These are phyloP conservation scores for Arthrobotrys megalospora DNA, from an alignment of 2,329 filamentous ascomycete genomes.

Conservation along the genomic window DNA sequence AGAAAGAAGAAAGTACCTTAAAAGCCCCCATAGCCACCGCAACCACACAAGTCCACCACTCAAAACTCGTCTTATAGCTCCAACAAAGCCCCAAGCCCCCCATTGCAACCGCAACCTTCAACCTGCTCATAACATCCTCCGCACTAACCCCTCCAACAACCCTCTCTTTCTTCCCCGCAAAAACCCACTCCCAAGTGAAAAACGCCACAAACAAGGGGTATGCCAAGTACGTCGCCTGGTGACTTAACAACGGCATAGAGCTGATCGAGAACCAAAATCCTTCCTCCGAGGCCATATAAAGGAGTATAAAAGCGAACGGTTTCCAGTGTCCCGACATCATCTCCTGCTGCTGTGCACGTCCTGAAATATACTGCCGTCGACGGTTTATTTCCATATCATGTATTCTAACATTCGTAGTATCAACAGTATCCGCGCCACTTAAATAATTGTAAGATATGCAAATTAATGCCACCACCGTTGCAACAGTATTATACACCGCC, in stretches of 20 bases:
- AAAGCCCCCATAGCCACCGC: conserved; percentile 23
- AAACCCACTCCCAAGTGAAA: conserved; percentile 48
- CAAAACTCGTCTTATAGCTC: conserved; percentile 38
- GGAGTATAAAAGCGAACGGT: conserved; percentile 45
- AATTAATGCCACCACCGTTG: neutral
- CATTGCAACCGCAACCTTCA: neutral
- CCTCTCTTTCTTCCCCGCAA: conserved; percentile 8
- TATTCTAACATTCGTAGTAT: neutral
- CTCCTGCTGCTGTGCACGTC: neutral
- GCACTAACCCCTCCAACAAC: neutral
- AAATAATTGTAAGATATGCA: neutral
- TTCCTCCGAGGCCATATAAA: conserved; percentile 43
- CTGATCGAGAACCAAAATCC: conserved; percentile 37
- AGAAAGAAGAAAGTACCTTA: conserved; percentile 26
- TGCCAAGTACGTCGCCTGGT: conserved; percentile 4
- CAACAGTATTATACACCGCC: conserved; percentile 40
- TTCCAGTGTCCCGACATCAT: conserved; percentile 25
- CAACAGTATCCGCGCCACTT: neutral
- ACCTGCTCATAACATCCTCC: neutral
- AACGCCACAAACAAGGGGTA: conserved; percentile 34
- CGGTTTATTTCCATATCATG: no score
- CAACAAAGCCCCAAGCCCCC: conserved; percentile 33
- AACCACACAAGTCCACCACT: conserved; percentile 52
- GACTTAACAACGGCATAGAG: neutral
- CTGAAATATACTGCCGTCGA: no score